Evolutionary conservation across 208 protist genomes (phyloP).

Genomic region (Crithidia mellificae): DNA sequence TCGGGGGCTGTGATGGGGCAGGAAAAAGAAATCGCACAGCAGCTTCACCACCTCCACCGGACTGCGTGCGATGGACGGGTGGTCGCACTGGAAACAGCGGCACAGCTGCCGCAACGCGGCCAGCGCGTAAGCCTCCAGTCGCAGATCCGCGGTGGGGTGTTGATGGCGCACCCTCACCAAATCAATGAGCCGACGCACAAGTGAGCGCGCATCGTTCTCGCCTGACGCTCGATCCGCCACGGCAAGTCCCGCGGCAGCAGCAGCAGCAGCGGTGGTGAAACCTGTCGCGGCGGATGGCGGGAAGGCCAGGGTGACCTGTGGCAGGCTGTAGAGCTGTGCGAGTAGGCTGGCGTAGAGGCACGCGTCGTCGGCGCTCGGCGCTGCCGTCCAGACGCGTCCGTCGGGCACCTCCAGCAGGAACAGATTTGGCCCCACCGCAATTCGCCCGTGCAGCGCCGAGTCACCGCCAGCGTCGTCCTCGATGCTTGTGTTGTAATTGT

Average conservation of each 20-base stretch:
- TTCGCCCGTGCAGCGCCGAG: no score
- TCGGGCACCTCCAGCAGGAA: slow-evolving; percentile 14
- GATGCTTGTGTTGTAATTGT: no score
- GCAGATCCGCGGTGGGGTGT: slow-evolving; percentile 43
- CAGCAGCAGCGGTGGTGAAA: background rate
- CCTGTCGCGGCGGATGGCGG: slow-evolving; percentile 6
- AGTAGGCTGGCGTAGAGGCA: slow-evolving; percentile 29
- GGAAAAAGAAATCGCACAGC: slow-evolving; percentile 59
- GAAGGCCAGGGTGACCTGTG: slow-evolving; percentile 29
- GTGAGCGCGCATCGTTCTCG: background rate
- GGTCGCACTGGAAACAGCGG: slow-evolving; percentile 41
- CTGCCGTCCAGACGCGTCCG: slow-evolving; percentile 21
- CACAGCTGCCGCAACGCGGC: slow-evolving; percentile 48
- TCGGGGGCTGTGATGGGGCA: slow-evolving; percentile 40
- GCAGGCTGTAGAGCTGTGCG: slow-evolving; percentile 20
- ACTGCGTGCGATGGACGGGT: slow-evolving; percentile 33
- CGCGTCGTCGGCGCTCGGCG: slow-evolving; percentile 29
- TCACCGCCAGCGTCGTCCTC: no score
- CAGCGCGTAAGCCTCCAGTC: slow-evolving; percentile 59
- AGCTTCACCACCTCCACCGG: slow-evolving; percentile 48
- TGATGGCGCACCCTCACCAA: slow-evolving; percentile 47
- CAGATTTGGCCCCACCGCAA: slow-evolving; percentile 6
- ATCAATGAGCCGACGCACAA: slow-evolving; percentile 26
- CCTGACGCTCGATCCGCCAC: background rate
- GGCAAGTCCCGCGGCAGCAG: background rate